Conservation (phyloP, 495 filamentous ascomycete genomes). For the Tuber indicum region DNA sequence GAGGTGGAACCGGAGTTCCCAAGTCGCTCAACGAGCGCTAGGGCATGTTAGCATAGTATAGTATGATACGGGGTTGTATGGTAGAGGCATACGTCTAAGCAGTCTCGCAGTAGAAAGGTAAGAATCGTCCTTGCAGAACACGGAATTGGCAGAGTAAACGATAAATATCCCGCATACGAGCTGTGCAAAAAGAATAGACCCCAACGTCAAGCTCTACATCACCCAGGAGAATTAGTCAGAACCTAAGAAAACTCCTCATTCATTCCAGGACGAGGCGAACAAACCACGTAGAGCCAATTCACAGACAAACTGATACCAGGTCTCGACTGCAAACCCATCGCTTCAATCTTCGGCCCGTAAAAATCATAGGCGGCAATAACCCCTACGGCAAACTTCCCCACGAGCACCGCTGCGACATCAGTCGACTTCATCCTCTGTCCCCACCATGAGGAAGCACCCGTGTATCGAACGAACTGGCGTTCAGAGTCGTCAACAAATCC, state of each 20-base stretch:
- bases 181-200: conserved; percentile 29
- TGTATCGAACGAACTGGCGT: conserved; percentile 23
- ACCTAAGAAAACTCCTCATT: not conserved
- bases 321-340: conserved; percentile 28
- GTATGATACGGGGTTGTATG: too few species aligned
- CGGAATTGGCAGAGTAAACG: conserved; percentile 31
- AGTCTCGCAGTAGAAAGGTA: conserved; percentile 37
- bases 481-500: conserved; percentile 22
- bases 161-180: conserved; percentile 29
- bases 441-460: not conserved
- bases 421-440: not conserved
- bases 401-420: not conserved
- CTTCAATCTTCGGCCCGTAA: conserved; percentile 8
- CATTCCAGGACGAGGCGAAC: not conserved
- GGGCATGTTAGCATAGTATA: not conserved
- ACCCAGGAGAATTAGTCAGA: not conserved
- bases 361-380: conserved; percentile 29
- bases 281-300: conserved; percentile 33
- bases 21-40: conserved; percentile 39
- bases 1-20: conserved; percentile 33
- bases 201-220: conserved; percentile 24
- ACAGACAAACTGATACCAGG: conserved; percentile 34
- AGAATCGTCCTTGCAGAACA: conserved; percentile 41
- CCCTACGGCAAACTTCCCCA: conserved; percentile 29
- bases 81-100: conserved; percentile 29